A percentile compares a stretch with the other conserved stretches of the same genome.
Conservation (phyloP, 1,139 yeast species). For the Petasospora rhodanensis region DNA sequence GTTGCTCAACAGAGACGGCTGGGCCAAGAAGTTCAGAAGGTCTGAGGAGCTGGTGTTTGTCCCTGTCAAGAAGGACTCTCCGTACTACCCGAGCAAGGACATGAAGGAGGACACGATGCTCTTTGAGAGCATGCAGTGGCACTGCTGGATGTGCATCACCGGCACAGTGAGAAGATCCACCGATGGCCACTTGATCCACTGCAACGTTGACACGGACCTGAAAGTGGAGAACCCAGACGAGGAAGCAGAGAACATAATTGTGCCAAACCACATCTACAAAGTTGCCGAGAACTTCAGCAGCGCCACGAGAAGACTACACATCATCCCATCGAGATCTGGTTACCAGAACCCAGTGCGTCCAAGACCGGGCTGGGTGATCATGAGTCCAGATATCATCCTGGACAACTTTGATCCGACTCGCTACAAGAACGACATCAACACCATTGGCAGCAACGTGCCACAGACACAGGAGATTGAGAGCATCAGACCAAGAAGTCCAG, state of each 20-base stretch:
- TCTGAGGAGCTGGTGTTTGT: conserved; percentile 81
- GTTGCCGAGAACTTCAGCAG: conserved; percentile 89
- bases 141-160: conserved; percentile 95
- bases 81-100: conserved; percentile 52
- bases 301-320: conserved; percentile 77
- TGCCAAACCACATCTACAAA: conserved; percentile 73
- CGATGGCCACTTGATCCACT: conserved; percentile 81
- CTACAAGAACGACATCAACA: conserved; percentile 40
- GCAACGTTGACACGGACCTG: conserved; percentile 88
- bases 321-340: conserved; percentile 70
- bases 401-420: conserved; percentile 57
- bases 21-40: conserved; percentile 76
- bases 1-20: conserved; percentile 50
- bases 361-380: conserved; percentile 87
- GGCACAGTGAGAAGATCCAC: conserved; percentile 87
- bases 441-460: conserved; percentile 51
- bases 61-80: conserved; percentile 55
- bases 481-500: conserved; percentile 80
- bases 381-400: conserved; percentile 77
- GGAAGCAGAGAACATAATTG: conserved; percentile 35
- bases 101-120: conserved; percentile 38
- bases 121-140: conserved; percentile 69
- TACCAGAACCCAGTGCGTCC: conserved; percentile 57
- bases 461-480: conserved; percentile 69
- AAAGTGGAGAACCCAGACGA: conserved; percentile 47